These are phyloP conservation scores for Pleurotus sapidus DNA, from an alignment of 768 basidiomycete species.

Conservation along the genomic window DNA sequence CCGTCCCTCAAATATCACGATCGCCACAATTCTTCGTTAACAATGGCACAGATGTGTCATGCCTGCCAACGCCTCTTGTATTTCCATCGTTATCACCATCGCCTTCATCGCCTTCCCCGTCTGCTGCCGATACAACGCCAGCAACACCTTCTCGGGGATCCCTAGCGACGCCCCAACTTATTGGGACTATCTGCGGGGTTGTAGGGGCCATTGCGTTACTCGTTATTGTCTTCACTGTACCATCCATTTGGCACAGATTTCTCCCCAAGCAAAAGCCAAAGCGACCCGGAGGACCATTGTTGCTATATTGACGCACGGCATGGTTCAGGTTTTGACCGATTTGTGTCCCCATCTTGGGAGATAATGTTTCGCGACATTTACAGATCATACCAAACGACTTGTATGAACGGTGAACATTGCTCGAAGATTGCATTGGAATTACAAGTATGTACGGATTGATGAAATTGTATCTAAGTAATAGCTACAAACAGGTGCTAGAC, in stretches of 20 bases:
- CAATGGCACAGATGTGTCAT: conserved; percentile 17
- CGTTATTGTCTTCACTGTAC: conserved; percentile 19
- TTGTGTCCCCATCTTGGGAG: neutral
- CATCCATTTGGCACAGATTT: conserved; percentile 16
- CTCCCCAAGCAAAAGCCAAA: conserved; percentile 12
- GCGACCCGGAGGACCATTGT: conserved; percentile 16
- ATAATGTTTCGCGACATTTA: neutral
- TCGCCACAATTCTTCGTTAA: conserved; percentile 29
- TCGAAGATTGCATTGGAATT: conserved; percentile 9
- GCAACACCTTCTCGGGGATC: neutral
- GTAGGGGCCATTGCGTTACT: conserved; percentile 17
- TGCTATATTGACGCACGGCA: neutral
- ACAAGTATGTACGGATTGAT: conserved; percentile 9
- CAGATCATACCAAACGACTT: neutral
- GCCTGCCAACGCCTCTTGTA: conserved; percentile 12
- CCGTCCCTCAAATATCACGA: conserved; percentile 14
- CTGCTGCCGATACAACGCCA: neutral
- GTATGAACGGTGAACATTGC: neutral
- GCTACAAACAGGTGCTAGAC: neutral
- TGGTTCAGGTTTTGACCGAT: neutral
- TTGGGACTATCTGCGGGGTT: conserved; percentile 22
- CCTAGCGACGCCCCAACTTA: conserved; percentile 16
- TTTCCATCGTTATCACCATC: conserved; percentile 1
- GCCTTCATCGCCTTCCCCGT: conserved; percentile 2
- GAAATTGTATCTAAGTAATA: conserved; percentile 10